phyloP scores from a whole-genome alignment of 345 rosid genomes.

The Heritiera littoralis region DNA sequence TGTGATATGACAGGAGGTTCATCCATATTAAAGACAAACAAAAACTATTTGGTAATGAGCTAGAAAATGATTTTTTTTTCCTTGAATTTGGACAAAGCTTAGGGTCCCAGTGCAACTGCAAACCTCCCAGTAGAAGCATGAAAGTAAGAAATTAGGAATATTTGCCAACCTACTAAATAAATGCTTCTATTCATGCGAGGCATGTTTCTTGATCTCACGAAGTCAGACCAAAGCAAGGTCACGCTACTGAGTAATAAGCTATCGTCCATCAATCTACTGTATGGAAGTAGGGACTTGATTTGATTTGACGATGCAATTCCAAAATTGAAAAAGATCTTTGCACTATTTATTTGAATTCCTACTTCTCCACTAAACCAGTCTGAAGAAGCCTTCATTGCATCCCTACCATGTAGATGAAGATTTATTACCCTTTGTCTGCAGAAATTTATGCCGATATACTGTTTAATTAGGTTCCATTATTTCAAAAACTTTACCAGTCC shows the following conservation, averaged over 20 bases:
- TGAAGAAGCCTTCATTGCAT: background rate
- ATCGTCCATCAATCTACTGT: background rate
- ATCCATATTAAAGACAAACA: background rate
- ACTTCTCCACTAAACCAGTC: background rate
- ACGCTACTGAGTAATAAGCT: background rate
- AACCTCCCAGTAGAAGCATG: background rate
- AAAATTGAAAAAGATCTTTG: background rate
- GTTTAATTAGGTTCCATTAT: background rate
- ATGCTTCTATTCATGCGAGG: background rate
- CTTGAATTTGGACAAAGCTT: background rate
- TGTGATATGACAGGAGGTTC: background rate
- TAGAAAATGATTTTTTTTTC: background rate
- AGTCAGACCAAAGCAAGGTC: background rate
- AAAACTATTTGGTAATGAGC: background rate
- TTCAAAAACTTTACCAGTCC: too few species aligned
- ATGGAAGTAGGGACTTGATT: too few species aligned
- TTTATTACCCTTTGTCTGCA: background rate
- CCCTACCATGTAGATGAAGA: background rate
- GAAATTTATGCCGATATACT: background rate
- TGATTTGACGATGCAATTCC: background rate
- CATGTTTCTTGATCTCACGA: background rate
- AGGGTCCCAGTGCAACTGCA: conserved; percentile 3
- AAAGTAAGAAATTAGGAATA: background rate
- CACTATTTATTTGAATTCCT: background rate
- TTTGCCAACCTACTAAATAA: background rate